phyloP scores from a whole-genome alignment of 208 protist genomes.

The Wallacemonas sp. region DNA sequence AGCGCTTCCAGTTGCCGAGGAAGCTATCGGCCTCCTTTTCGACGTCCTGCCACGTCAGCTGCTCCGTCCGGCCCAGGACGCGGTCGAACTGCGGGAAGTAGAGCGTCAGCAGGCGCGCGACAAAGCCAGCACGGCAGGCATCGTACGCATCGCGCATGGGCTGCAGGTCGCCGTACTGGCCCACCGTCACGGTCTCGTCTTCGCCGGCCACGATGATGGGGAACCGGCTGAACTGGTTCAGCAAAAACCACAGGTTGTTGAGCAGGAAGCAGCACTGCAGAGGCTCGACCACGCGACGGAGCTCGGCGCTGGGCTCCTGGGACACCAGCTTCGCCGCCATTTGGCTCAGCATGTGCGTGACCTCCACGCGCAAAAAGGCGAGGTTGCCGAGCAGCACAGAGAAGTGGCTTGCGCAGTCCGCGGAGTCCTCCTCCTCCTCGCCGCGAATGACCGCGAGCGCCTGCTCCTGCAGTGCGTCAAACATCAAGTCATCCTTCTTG shows the following conservation, averaged over 20 bases:
- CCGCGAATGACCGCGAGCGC: slow-evolving; percentile 53
- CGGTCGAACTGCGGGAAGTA: slow-evolving; percentile 47
- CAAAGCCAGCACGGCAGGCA: slow-evolving; percentile 33
- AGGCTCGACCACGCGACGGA: slow-evolving; percentile 6
- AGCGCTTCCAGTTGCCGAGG: slow-evolving; percentile 49
- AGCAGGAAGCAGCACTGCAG: slow-evolving; percentile 39
- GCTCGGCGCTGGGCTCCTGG: slow-evolving; percentile 9
- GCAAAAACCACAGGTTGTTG: slow-evolving; percentile 54
- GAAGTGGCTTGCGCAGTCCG: slow-evolving; percentile 65
- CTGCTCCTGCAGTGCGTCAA: slow-evolving; percentile 27
- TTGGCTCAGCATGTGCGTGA: slow-evolving; percentile 53
- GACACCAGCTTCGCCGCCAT: slow-evolving; percentile 36
- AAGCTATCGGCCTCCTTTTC: slow-evolving; percentile 60
- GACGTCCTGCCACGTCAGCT: slow-evolving; percentile 32
- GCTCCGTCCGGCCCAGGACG: slow-evolving; percentile 35
- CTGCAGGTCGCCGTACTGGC: slow-evolving; percentile 35
- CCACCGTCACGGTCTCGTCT: slow-evolving; percentile 14
- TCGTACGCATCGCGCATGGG: slow-evolving; percentile 45
- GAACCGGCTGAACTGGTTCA: slow-evolving; percentile 11
- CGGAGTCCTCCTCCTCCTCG: slow-evolving; percentile 59
- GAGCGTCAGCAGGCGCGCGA: slow-evolving; percentile 39
- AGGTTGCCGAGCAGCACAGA: slow-evolving; percentile 62
- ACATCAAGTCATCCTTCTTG: background rate
- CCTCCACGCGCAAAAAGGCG: slow-evolving; percentile 68
- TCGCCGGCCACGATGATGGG: slow-evolving; percentile 12